Evolutionary conservation across 352 stramenopile genomes (phyloP).

Genomic region (Globisporangium mamillatum): DNA sequence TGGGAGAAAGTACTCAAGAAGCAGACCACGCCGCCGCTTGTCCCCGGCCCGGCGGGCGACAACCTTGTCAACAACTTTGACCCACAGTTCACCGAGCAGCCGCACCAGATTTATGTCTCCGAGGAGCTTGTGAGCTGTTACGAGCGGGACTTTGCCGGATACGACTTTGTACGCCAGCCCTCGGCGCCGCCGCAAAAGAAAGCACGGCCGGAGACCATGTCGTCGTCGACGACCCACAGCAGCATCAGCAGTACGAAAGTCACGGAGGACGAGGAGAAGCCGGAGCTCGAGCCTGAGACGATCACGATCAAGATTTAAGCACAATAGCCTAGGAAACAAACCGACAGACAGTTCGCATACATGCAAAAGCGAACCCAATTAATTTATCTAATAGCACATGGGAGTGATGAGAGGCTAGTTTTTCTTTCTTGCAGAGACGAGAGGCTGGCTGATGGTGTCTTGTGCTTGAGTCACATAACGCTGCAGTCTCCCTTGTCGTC

Average conservation of each 20-base stretch:
- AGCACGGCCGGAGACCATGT: not conserved
- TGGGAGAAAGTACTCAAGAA: constrained; percentile 76
- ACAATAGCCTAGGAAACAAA: constrained; percentile 17
- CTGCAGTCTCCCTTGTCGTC: constrained; percentile 39
- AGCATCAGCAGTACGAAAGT: constrained; percentile 35
- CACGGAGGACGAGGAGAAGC: constrained; percentile 46
- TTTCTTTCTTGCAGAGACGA: not conserved
- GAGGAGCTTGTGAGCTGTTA: constrained; percentile 63
- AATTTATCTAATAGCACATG: constrained; percentile 18
- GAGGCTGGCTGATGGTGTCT: not conserved
- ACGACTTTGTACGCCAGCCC: constrained; percentile 68
- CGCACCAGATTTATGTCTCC: constrained; percentile 76
- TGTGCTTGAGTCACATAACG: constrained; percentile 34
- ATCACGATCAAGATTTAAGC: constrained; percentile 63
- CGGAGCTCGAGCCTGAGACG: constrained; percentile 48
- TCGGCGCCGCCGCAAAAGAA: constrained; percentile 7
- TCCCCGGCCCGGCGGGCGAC: constrained; percentile 63
- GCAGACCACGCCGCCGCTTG: constrained; percentile 52
- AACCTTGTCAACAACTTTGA: constrained; percentile 85
- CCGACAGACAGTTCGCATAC: not conserved
- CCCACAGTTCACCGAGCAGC: constrained; percentile 80
- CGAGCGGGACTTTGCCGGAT: constrained; percentile 80
- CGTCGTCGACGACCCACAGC: constrained; percentile 1
- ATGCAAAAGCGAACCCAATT: constrained; percentile 6
- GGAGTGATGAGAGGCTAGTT: not conserved